These are phyloP conservation scores for Fusarium tricinctum DNA, from an alignment of 2,329 filamentous ascomycete genomes.

Conservation along the genomic window DNA sequence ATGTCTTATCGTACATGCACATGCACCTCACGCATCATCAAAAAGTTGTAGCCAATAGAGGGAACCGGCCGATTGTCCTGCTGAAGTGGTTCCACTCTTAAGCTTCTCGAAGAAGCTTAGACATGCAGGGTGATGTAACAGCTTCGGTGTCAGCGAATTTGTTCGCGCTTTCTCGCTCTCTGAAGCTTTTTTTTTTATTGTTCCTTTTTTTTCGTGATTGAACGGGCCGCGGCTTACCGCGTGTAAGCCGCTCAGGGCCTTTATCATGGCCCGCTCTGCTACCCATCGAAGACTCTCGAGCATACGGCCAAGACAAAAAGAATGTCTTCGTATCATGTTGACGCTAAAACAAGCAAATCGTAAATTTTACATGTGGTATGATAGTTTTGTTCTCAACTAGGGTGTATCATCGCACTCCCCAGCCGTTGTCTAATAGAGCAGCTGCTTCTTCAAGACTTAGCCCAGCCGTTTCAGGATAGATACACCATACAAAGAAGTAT, in stretches of 20 bases:
- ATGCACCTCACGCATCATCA: slow-evolving; percentile 15
- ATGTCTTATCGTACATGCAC: slow-evolving; percentile 8
- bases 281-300: slow-evolving; percentile 29
- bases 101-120: slow-evolving; percentile 30
- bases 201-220: background rate
- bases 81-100: slow-evolving; percentile 22
- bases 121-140: slow-evolving; percentile 48
- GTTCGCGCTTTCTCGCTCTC: slow-evolving; percentile 3
- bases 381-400: slow-evolving; percentile 8
- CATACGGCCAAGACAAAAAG: slow-evolving; percentile 11
- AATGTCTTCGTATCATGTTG: slow-evolving; percentile 20
- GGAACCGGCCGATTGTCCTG: slow-evolving; percentile 37
- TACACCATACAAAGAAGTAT: slow-evolving; percentile 76
- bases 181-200: background rate
- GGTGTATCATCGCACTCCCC: slow-evolving; percentile 71
- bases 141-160: slow-evolving; percentile 35
- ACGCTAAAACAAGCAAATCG: background rate
- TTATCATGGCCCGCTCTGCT: slow-evolving; percentile 3
- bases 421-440: slow-evolving; percentile 77
- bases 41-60: slow-evolving; percentile 16
- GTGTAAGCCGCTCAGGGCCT: slow-evolving; percentile 25
- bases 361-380: background rate
- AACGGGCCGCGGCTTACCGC: slow-evolving; percentile 37
- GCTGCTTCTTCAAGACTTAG: slow-evolving; percentile 85
- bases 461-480: slow-evolving; percentile 90